Percentiles rank a stretch among this genome's conserved stretches.
Evolutionary conservation across 2,329 filamentous ascomycete genomes (phyloP).

Genomic region (Sphaerostilbella broomeana): DNA sequence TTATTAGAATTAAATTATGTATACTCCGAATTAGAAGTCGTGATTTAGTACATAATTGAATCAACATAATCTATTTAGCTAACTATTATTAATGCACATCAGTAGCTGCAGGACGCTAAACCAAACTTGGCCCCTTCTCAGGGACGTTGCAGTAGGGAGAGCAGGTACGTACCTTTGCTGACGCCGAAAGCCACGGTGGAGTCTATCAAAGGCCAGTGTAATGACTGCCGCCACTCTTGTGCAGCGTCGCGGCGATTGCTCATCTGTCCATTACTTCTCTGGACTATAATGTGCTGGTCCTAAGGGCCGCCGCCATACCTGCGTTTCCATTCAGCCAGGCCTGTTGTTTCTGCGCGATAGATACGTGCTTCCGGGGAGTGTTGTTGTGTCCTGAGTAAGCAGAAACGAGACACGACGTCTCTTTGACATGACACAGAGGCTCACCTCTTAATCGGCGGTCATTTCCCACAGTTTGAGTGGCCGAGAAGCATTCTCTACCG

Average conservation of each 20-base stretch:
- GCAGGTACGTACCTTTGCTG: constrained; percentile 13
- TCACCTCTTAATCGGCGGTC: constrained; percentile 4
- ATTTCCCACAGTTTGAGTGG: constrained; percentile 1
- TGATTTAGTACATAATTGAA: too few relatives aligned
- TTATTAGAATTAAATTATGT: too few relatives aligned
- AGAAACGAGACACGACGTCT: constrained; percentile 2
- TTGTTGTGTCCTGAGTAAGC: not conserved
- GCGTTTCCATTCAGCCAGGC: too few relatives aligned
- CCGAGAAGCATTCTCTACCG: not conserved
- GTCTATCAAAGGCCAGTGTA: not conserved
- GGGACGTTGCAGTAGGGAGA: not conserved
- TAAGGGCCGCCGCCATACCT: too few relatives aligned
- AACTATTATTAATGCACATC: too few relatives aligned
- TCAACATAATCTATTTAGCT: too few relatives aligned
- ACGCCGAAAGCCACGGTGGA: constrained; percentile 9
- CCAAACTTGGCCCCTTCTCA: not conserved
- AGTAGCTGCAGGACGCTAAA: constrained; percentile 8
- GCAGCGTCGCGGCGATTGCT: not conserved
- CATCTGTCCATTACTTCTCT: not conserved
- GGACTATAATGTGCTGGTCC: too few relatives aligned
- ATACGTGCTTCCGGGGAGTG: not conserved
- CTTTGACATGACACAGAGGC: constrained; percentile 16
- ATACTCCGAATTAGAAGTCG: too few relatives aligned
- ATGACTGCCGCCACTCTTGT: too few relatives aligned
- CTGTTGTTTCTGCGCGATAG: too few relatives aligned